phyloP scores from a whole-genome alignment of 805 yeast genomes.

The Danielia reshetovae region DNA sequence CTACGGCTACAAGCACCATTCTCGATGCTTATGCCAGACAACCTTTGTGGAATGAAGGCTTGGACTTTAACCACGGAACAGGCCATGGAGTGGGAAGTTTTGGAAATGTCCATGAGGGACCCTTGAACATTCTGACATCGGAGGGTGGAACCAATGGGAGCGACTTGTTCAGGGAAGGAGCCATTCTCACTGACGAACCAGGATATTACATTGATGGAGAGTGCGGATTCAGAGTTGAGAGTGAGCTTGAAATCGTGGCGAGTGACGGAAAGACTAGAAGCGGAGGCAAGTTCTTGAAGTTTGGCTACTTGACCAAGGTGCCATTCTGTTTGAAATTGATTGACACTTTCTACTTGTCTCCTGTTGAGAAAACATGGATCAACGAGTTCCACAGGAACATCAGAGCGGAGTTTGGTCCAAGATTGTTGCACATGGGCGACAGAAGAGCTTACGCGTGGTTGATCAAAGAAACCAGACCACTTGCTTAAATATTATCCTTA shows the following conservation, averaged over 20 bases:
- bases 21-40: slow-evolving; percentile 83
- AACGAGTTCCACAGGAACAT: slow-evolving; percentile 34
- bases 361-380: slow-evolving; percentile 35
- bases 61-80: slow-evolving; percentile 90
- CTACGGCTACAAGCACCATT: slow-evolving; percentile 65
- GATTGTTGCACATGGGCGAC: slow-evolving; percentile 50
- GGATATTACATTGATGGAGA: slow-evolving; percentile 90
- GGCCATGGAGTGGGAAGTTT: slow-evolving; percentile 97
- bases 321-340: slow-evolving; percentile 38
- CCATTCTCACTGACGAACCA: slow-evolving; percentile 86
- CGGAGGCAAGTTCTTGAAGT: slow-evolving; percentile 31
- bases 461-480: slow-evolving; percentile 53
- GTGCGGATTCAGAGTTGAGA: slow-evolving; percentile 87
- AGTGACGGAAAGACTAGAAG: slow-evolving; percentile 27
- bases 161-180: slow-evolving; percentile 50
- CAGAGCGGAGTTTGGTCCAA: slow-evolving; percentile 25
- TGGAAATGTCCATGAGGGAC: slow-evolving; percentile 92
- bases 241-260: slow-evolving; percentile 63
- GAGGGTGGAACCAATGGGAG: slow-evolving; percentile 49
- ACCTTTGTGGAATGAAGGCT: slow-evolving; percentile 74
- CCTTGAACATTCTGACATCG: slow-evolving; percentile 71
- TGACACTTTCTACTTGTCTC: slow-evolving; percentile 25
- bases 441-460: slow-evolving; percentile 69
- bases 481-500: not conserved
- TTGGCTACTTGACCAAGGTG: slow-evolving; percentile 39